Base-by-base conservation (phyloP, 768 basidiomycete genomes). In the Mycena haematopus region DNA sequence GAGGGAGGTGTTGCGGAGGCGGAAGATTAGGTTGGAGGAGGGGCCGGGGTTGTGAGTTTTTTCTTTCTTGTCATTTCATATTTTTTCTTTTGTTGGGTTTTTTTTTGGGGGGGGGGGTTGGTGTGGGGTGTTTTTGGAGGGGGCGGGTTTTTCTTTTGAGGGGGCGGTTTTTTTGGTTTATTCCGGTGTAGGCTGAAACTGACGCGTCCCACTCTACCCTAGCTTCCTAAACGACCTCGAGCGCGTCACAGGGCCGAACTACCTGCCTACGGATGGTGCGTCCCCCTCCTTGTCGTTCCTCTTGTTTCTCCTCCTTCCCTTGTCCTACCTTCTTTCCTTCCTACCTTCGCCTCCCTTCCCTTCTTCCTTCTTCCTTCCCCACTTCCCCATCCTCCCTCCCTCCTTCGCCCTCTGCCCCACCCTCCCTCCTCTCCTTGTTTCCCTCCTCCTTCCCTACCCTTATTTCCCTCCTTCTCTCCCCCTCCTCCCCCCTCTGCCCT, bases 151-250 rank as follows among this genome's bases (percentile, higher is more conserved):
- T 22, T 3, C 35, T 42, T 24, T n/a, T 9, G 24, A 8, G 21
- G 3, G 25, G 40, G 35, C 38, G 13, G 44, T 6, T 33, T 33
- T n/a, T n/a, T n/a, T n/a, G n/a, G n/a, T n/a, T n/a, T n/a, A n/a
- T n/a, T n/a, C n/a, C n/a, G n/a, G n/a, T n/a, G n/a, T n/a, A n/a
- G n/a, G n/a, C 35, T 42, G 22, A 17, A 14, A 36, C 63, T 65
- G 49, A 44, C 45, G 59, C 58, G 55, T 56, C 6, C 36, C 36
- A 4, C 3, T 36, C 6, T 15, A 15, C 36, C 6, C 2, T 36
- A 93, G 91, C 72, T 93, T 89, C 73, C 72, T 92, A 60, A 84
- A 93, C 65, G 85, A 86, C 52, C 71, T 93, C 14, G 83, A 84
- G 56, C 82, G 91, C 35, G 84, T 92, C 11, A 85, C 89, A 2